Base-by-base conservation (phyloP, 1,284 basidiomycete species). In the Tilletia walkeri region DNA sequence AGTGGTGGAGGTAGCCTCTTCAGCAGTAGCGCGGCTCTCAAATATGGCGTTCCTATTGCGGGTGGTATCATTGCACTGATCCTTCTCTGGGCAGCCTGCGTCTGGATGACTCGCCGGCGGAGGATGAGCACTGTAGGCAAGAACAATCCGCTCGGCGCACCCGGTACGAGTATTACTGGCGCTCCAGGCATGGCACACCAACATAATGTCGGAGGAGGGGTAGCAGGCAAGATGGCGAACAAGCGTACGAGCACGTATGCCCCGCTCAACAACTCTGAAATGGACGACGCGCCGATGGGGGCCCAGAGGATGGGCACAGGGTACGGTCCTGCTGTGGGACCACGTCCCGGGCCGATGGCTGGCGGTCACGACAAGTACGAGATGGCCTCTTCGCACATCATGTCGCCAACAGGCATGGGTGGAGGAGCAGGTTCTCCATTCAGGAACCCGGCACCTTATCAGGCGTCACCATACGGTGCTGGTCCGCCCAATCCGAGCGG, bases 11-110 rank as follows among this genome's bases (percentile, higher is more conserved):
- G 50, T 7, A 66, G 61, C 53, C 54, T 36, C 47, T 73, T 69
- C 2, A 65, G 67, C 48, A 68, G 66, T 36, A 30, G 66, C 2
- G 61, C 70, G 12, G 70, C 69, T 9, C 61, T 73, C 65, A 75
- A 75, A 39, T 76, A 75, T 30, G 75, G 72, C 0, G 48, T 76
- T 7, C 75, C 75, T 5, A 72, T 76, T 47, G 67, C 69, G 14
- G 75, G 72, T 3, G 75, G 69, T 14, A 54, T 76, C 9, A 65
- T 75, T 0, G 72, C 68, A 36, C 47, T 76, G 0, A 70, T 65
- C 14, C 67, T 70, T 1, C 45, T 68, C 16, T 76, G 75, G 75
- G 75, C 66, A 3, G 36, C 36, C 36, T 38, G 30, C 34, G 36
- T 38, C 10, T 63, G 34, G 34, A 16, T 38, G 36, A 41, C 18